phyloP scores from a whole-genome alignment of 2,329 filamentous ascomycete genomes.

The Fusarium robinianum region DNA sequence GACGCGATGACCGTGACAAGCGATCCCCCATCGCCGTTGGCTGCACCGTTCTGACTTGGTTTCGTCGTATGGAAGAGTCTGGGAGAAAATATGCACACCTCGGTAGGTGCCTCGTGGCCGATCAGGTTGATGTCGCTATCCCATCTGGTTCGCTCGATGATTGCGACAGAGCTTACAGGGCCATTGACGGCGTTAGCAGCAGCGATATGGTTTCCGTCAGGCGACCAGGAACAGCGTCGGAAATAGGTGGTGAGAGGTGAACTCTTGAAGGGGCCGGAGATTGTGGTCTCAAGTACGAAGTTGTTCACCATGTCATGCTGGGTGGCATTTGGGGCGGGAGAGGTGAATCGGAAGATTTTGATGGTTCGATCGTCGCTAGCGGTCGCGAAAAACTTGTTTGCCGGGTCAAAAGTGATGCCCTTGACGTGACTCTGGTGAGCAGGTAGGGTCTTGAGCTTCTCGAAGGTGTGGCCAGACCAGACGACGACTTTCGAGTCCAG shows the following conservation, averaged over 20 bases:
- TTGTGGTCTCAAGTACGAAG: slow-evolving; percentile 92
- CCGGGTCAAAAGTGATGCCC: slow-evolving; percentile 96
- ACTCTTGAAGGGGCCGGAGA: slow-evolving; percentile 82
- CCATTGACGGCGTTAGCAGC: slow-evolving; percentile 97
- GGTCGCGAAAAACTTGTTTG: slow-evolving; percentile 99
- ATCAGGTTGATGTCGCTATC: slow-evolving; percentile 97
- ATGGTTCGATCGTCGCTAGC: slow-evolving; percentile 96
- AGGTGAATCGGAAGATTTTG: slow-evolving; percentile 94
- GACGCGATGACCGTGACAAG: slow-evolving; percentile 94
- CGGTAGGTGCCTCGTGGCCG: slow-evolving; percentile 93
- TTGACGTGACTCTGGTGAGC: slow-evolving; percentile 98
- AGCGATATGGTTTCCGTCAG: slow-evolving; percentile 94
- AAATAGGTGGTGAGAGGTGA: slow-evolving; percentile 98
- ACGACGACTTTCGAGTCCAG: slow-evolving; percentile 97
- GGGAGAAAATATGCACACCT: slow-evolving; percentile 97
- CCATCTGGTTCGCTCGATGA: slow-evolving; percentile 90
- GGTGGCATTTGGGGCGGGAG: slow-evolving; percentile 86
- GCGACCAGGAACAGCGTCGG: slow-evolving; percentile 94
- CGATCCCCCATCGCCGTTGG: slow-evolving; percentile 49
- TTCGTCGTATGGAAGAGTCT: slow-evolving; percentile 79
- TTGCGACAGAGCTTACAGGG: slow-evolving; percentile 94
- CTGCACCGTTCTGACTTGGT: slow-evolving; percentile 58
- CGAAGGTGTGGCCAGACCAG: slow-evolving; percentile 97
- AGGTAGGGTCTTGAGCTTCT: slow-evolving; percentile 92
- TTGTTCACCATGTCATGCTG: slow-evolving; percentile 97